Conservation (phyloP, 192 early-diverging fungal species). For the Rhizoclosmatium globosum region DNA sequence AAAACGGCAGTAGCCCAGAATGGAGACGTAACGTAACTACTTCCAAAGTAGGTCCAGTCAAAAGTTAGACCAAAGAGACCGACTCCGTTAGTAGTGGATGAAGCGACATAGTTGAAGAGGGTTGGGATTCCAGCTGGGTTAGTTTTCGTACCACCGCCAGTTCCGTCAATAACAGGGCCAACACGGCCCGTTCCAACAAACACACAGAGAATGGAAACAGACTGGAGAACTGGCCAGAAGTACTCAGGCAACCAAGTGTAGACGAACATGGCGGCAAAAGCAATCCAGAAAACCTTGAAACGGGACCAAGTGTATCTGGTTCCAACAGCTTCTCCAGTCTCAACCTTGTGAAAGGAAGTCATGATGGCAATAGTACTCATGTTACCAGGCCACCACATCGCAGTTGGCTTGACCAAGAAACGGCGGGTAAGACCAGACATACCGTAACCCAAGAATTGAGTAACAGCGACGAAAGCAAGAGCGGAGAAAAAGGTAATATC, state of each 20-base stretch:
- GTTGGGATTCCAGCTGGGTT: not conserved
- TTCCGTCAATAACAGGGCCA: not conserved
- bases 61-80: slow-evolving; percentile 34
- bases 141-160: not conserved
- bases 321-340: no score
- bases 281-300: slow-evolving; percentile 42
- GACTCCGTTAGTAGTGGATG: slow-evolving; percentile 27
- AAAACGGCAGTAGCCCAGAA: slow-evolving; percentile 14
- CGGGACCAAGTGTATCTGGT: slow-evolving; percentile 20
- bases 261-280: slow-evolving; percentile 30
- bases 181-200: not conserved
- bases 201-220: slow-evolving; percentile 3
- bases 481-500: no score
- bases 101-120: not conserved
- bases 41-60: slow-evolving; percentile 35
- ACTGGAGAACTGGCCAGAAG: slow-evolving; percentile 5
- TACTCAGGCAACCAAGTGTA: slow-evolving; percentile 38
- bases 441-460: slow-evolving; percentile 61
- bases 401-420: slow-evolving; percentile 79
- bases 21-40: slow-evolving; percentile 6
- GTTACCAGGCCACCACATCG: slow-evolving; percentile 87
- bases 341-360: no score
- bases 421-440: slow-evolving; percentile 52
- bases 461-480: slow-evolving; percentile 67
- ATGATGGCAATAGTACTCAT: slow-evolving; percentile 26